phyloP scores from a whole-genome alignment of 805 yeast species.

The Wickerhamomyces queroliae region DNA sequence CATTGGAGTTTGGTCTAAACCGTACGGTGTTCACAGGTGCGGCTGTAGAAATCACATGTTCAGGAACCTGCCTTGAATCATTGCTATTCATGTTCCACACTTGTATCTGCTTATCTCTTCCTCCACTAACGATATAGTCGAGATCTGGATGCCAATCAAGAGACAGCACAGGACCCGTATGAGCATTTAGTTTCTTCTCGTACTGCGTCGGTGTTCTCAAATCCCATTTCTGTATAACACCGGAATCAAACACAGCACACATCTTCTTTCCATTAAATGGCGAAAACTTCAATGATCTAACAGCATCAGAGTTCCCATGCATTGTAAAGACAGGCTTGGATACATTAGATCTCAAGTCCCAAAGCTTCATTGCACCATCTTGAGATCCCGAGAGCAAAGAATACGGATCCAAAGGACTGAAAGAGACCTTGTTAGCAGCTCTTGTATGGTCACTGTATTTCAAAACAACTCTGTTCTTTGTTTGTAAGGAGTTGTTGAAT shows the following conservation, averaged over 20 bases:
- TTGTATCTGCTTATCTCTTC: constrained; percentile 79
- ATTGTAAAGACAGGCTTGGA: constrained; percentile 46
- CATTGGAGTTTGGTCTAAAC: constrained; percentile 50
- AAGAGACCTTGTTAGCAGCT: constrained; percentile 40
- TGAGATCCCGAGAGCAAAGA: constrained; percentile 62
- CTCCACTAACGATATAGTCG: constrained; percentile 86
- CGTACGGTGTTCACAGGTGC: constrained; percentile 73
- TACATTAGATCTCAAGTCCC: constrained; percentile 56
- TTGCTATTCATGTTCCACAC: constrained; percentile 58
- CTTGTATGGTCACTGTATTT: constrained; percentile 36
- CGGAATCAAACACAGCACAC: constrained; percentile 84
- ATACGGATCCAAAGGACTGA: constrained; percentile 31
- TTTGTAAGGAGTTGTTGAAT: constrained; percentile 24
- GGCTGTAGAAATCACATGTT: constrained; percentile 64
- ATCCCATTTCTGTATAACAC: constrained; percentile 84
- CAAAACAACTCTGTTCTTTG: constrained; percentile 23
- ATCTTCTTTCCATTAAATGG: constrained; percentile 50
- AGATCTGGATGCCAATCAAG: constrained; percentile 82
- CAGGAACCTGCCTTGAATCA: constrained; percentile 45
- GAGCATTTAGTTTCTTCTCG: constrained; percentile 80
- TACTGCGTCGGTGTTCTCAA: constrained; percentile 55
- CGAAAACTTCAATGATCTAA: constrained; percentile 49
- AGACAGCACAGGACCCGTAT: constrained; percentile 85
- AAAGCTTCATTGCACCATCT: constrained; percentile 70
- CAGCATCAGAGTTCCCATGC: constrained; percentile 65